Base-by-base conservation (phyloP, 495 filamentous ascomycete genomes). In the Mytilinidion resinicola region DNA sequence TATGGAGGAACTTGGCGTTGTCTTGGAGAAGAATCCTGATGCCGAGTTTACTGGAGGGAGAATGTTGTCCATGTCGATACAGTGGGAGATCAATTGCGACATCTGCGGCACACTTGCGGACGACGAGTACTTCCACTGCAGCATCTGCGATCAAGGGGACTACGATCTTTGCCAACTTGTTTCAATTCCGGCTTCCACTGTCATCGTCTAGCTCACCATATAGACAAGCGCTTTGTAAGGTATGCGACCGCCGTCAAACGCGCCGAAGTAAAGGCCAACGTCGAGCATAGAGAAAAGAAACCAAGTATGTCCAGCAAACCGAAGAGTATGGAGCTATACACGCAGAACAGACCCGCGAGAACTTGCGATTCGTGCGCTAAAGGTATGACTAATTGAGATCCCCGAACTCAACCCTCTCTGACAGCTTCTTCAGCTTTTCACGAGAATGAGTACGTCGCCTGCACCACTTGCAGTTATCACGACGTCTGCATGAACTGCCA, bases 31-130 rank as follows among this genome's bases (percentile, higher is more conserved):
- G 6, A 2, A 2, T 3, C 25, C 25, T 30, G 3, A 3, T 30
- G 6, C 25, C 6, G 25, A 30, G n/a, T n/a, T n/a, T n/a, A n/a
- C n/a, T n/a, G n/a, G n/a, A n/a, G n/a, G n/a, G n/a, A n/a, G n/a
- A n/a, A n/a, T n/a, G n/a, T n/a, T n/a, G n/a, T n/a, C n/a, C n/a
- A n/a, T n/a, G n/a, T n/a, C n/a, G n/a, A n/a, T n/a, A n/a, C n/a
- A n/a, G n/a, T n/a, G n/a, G 70, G 83, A 80, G 34, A 90, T 98
- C 52, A 95, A 87, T 77, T 99, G 93, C 82, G 96, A 99, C 74
- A 80, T 83, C 66, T 99, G 93, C 68, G 83, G 91, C 55, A 73
- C 72, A 20, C 79, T 83, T 37, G 89, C 96, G 63, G 77, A 84
- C 35, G 83, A 90, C 62, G 81, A 80, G 20, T 92, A 99, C 68